Evolutionary conservation across 805 yeast genomes (phyloP).

Genomic region (Myxozyma neglecta): DNA sequence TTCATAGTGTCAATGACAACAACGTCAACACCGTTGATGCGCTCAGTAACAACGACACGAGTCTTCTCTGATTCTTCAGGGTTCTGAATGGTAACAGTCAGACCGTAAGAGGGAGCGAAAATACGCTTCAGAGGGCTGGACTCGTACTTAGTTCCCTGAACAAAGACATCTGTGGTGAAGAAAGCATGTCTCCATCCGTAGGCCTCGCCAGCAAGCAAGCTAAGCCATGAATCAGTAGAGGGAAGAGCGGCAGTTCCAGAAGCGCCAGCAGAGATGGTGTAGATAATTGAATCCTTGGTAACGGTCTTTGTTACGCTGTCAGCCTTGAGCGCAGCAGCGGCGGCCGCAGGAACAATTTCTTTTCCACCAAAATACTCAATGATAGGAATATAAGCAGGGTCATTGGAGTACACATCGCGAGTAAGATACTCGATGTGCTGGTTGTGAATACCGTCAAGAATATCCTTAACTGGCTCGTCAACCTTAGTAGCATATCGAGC

Average conservation of each 20-base stretch:
- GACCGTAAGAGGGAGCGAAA: constrained; percentile 68
- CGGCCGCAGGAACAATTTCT: constrained; percentile 43
- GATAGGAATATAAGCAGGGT: constrained; percentile 71
- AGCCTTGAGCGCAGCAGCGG: constrained; percentile 25
- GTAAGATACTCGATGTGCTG: constrained; percentile 73
- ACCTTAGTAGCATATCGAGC: constrained; percentile 85
- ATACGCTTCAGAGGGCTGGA: constrained; percentile 78
- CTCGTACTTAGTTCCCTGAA: constrained; percentile 80
- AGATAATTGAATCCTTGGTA: constrained; percentile 15
- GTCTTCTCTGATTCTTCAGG: constrained; percentile 56
- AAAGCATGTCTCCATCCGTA: constrained; percentile 92
- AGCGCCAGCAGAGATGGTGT: constrained; percentile 30
- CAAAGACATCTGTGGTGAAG: constrained; percentile 72
- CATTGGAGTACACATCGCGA: constrained; percentile 67
- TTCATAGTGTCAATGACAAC: constrained; percentile 61
- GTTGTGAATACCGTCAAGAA: constrained; percentile 82
- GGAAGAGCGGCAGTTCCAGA: constrained; percentile 40
- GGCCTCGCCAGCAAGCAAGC: constrained; percentile 72
- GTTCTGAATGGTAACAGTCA: constrained; percentile 61
- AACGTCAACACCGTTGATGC: constrained; percentile 65
- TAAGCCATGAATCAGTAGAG: constrained; percentile 63
- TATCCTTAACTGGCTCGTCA: constrained; percentile 89
- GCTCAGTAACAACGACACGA: constrained; percentile 64
- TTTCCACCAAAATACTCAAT: constrained; percentile 87
- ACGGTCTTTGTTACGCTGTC: constrained; percentile 37